A percentile compares a stretch with the other conserved stretches of the same genome.
Evolutionary conservation across 2,329 filamentous ascomycete species (phyloP).

Genomic region (Bipolaris cookei): DNA sequence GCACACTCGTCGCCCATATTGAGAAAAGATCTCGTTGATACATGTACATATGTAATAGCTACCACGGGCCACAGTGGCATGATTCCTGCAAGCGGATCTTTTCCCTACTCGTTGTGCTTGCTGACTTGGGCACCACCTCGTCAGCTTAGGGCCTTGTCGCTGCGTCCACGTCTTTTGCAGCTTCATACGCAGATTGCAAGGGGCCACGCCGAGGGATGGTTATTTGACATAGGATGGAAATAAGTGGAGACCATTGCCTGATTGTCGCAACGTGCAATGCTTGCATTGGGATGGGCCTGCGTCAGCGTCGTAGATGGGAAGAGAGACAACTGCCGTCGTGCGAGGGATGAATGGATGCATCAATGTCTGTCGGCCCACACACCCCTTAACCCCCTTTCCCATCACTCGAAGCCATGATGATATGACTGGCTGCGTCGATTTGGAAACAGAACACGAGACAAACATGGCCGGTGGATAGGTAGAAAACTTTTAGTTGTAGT

Average conservation of each 20-base stretch:
- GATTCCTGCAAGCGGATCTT: constrained; percentile 20
- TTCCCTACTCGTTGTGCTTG: neutral
- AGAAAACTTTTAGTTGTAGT: constrained; percentile 28
- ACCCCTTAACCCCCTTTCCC: neutral
- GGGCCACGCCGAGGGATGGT: too few relatives aligned
- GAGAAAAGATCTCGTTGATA: constrained; percentile 11
- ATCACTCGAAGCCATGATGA: neutral
- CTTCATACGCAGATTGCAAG: constrained; percentile 2
- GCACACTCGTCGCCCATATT: constrained; percentile 14
- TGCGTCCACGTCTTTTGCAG: constrained; percentile 26
- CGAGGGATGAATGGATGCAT: constrained; percentile 13
- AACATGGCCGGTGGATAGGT: constrained; percentile 11
- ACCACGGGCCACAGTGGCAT: constrained; percentile 27
- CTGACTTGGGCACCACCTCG: constrained; percentile 8
- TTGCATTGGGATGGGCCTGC: constrained; percentile 23
- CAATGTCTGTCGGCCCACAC: too few relatives aligned
- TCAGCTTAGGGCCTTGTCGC: constrained; percentile 27
- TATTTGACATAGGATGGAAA: too few relatives aligned
- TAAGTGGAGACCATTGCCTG: too few relatives aligned
- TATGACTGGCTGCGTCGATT: neutral
- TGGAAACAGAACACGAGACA: neutral
- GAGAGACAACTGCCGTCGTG: constrained; percentile 6
- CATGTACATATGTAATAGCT: constrained; percentile 2
- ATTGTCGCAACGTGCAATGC: neutral
- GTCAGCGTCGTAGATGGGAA: constrained; percentile 16